Base-by-base conservation (phyloP, 306 rosid species). In the Citrullus amarus region DNA sequence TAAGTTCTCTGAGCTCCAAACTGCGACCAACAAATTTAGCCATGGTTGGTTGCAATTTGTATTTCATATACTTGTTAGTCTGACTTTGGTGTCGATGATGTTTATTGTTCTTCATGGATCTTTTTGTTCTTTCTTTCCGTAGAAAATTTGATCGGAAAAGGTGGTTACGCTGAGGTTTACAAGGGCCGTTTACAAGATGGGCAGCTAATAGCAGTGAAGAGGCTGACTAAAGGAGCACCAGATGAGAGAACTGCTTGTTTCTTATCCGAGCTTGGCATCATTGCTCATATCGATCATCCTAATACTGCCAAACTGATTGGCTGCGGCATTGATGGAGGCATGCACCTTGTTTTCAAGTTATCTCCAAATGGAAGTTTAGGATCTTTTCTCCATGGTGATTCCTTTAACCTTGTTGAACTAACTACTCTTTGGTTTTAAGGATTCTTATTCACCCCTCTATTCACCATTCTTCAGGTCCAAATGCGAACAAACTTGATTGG, bases 271-370 rank as follows among this genome's bases (percentile, higher is more conserved):
- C 68, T 93, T 9, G 96, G 97, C 48, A 85, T 88, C 65, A 85
- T 91, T 75, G 93, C 92, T 79, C 91, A 91, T 60, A 81, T 93
- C 6, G 79, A 90, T 68, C 98, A 93, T 85, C 93, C 89, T 15
- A 93, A 93, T 51, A 84, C 87, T 15, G 93, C 92, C 50, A 93
- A 89, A 81, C 83, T 91, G 75, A 77, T 93, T 39, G 98, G 98
- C 17, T 90, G 90, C 60, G 80, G 97, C 71, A 82, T 86, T 34
- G 96, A 91, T 53, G 91, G 87, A 71, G 96, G 89, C 81, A 81
- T 90, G 91, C 84, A 88, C 83, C 88, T 93, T 9, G 90, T 93
- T 75, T 91, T 93, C 66, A 78, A 88, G 74, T 78, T 91, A 68
- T 91, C 93, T 61, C 83, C 87, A 11, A 55, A 86, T 4, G 98